Evolutionary conservation across 1,139 yeast genomes (phyloP).

Genomic region (Blastobotrys illinoisensis): DNA sequence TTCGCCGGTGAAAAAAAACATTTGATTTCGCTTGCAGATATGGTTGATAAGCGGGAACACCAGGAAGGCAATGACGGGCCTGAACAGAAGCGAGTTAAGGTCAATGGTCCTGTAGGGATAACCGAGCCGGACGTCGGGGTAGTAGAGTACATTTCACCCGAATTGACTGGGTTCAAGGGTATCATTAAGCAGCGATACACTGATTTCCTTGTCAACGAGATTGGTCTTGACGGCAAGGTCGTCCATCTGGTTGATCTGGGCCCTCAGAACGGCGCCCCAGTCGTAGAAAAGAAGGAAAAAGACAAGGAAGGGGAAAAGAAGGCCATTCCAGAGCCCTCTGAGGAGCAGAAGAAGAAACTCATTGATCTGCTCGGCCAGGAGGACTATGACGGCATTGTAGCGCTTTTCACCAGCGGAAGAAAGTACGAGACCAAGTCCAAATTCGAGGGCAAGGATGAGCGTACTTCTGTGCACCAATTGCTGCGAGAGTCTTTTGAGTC

Average conservation of each 20-base stretch:
- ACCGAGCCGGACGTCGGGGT: constrained; percentile 82
- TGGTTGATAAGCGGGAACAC: constrained; percentile 4
- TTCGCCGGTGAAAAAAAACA: background rate
- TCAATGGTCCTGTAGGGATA: constrained; percentile 27
- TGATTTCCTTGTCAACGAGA: constrained; percentile 93
- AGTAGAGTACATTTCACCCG: constrained; percentile 55
- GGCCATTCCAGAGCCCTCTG: constrained; percentile 24
- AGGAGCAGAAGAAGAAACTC: constrained; percentile 36
- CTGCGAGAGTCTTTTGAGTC: constrained; percentile 70
- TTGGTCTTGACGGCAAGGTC: constrained; percentile 60
- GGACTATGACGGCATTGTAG: constrained; percentile 43
- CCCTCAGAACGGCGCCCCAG: constrained; percentile 47
- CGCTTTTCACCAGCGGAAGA: constrained; percentile 53
- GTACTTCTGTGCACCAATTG: constrained; percentile 74
- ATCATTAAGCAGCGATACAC: constrained; percentile 81
- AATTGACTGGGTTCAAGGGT: constrained; percentile 65
- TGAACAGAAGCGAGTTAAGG: constrained; percentile 1
- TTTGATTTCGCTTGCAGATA: background rate
- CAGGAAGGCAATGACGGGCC: constrained; percentile 3
- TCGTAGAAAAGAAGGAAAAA: constrained; percentile 39
- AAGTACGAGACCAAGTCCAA: constrained; percentile 53
- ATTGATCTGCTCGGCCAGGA: constrained; percentile 52
- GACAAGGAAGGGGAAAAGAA: constrained; percentile 28
- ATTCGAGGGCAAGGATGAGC: constrained; percentile 60
- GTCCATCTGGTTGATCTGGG: constrained; percentile 75